These are phyloP conservation scores for Fusarium euwallaceae DNA, from an alignment of 2,329 filamentous ascomycete genomes.

Conservation along the genomic window DNA sequence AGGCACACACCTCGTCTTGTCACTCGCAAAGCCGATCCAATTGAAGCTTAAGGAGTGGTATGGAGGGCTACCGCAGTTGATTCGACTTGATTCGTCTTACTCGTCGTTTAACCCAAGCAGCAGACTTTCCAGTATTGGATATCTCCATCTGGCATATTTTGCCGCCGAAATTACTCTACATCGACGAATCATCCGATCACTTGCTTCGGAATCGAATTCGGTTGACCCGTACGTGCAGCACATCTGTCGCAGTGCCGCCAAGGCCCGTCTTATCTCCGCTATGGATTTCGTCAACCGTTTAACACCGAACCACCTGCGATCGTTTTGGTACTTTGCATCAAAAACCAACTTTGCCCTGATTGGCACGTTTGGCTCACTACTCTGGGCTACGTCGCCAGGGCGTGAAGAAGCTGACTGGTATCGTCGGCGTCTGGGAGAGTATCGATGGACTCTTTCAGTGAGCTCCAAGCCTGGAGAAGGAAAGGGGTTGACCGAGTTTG, in stretches of 20 bases:
- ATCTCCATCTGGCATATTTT: slow-evolving; percentile 92
- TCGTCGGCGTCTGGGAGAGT: slow-evolving; percentile 85
- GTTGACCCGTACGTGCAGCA: slow-evolving; percentile 87
- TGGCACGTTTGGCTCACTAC: slow-evolving; percentile 89
- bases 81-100: slow-evolving; percentile 75
- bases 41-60: slow-evolving; percentile 88
- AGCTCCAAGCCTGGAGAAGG: slow-evolving; percentile 78
- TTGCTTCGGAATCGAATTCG: slow-evolving; percentile 60
- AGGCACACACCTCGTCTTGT: slow-evolving; percentile 79
- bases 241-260: slow-evolving; percentile 93
- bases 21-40: slow-evolving; percentile 84
- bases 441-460: slow-evolving; percentile 93
- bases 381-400: slow-evolving; percentile 90
- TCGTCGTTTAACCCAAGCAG: slow-evolving; percentile 53
- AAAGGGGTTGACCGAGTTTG: slow-evolving; percentile 73
- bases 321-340: slow-evolving; percentile 93
- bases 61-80: slow-evolving; percentile 71
- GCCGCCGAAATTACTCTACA: slow-evolving; percentile 95
- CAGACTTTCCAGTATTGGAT: slow-evolving; percentile 74
- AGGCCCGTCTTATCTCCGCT: slow-evolving; percentile 92
- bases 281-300: slow-evolving; percentile 98
- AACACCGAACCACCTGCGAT: slow-evolving; percentile 85
- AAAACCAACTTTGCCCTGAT: slow-evolving; percentile 95
- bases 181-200: slow-evolving; percentile 87
- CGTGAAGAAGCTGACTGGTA: slow-evolving; percentile 95